Percentiles rank a stretch among this genome's conserved stretches.
phyloP scores from a whole-genome alignment of 2,329 filamentous ascomycete genomes.

The Apiospora kogelbergensis region DNA sequence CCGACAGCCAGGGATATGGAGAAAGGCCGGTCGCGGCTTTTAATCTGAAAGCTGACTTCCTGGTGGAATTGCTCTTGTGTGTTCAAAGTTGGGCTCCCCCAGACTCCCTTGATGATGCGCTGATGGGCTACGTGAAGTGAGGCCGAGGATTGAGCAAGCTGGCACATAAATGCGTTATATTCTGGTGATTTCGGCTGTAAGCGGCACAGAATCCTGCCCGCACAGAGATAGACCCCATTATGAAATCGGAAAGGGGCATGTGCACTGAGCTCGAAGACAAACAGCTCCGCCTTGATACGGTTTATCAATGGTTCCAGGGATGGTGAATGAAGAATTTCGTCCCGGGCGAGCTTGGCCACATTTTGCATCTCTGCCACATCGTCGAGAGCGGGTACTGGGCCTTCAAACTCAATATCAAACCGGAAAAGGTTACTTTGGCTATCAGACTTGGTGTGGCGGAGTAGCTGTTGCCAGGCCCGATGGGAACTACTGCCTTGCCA shows the following conservation, averaged over 20 bases:
- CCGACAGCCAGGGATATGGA: neutral
- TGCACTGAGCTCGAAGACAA: neutral
- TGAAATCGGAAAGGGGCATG: neutral
- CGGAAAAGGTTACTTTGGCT: neutral
- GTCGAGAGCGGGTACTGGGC: conserved; percentile 10
- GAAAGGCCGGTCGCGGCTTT: conserved; percentile 1
- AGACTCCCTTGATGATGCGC: neutral
- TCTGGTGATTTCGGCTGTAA: neutral
- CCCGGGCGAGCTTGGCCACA: neutral
- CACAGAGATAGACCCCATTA: neutral
- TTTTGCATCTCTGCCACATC: conserved; percentile 9
- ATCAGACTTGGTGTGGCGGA: neutral
- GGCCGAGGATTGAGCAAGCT: neutral
- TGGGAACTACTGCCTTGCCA: neutral
- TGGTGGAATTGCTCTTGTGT: conserved; percentile 1
- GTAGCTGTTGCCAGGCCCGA: neutral
- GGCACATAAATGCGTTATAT: neutral
- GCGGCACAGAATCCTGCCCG: neutral
- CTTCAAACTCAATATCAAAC: conserved; percentile 8
- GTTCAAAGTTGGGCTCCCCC: neutral
- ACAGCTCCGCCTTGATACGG: conserved; percentile 6
- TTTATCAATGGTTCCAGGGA: neutral
- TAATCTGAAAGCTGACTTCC: conserved; percentile 9
- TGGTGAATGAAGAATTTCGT: conserved; percentile 2
- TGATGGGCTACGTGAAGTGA: neutral